Conservation (phyloP, 495 filamentous ascomycete genomes). For the Copromyces sp. region DNA sequence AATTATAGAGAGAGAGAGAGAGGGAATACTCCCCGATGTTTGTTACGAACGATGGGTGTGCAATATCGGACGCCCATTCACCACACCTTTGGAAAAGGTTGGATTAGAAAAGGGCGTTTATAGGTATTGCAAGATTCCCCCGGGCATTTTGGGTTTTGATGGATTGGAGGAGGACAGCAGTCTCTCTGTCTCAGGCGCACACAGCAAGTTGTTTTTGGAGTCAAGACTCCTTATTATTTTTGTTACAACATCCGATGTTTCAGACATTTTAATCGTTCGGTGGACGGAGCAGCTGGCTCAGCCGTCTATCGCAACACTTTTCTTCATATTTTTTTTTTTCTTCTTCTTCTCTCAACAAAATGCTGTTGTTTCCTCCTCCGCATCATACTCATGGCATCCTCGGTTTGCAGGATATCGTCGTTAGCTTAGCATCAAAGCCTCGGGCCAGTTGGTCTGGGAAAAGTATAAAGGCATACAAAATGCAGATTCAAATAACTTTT, state of each 20-base stretch:
- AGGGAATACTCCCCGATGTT: constrained; percentile 7
- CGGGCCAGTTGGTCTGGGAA: background rate
- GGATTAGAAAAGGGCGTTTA: background rate
- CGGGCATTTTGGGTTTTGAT: background rate
- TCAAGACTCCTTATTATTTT: background rate
- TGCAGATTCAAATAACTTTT: background rate
- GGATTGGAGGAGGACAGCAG: background rate
- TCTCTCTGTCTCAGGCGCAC: background rate
- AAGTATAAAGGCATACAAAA: background rate
- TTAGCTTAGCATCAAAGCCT: background rate
- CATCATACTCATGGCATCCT: background rate
- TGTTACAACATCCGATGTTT: background rate
- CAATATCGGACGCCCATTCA: background rate
- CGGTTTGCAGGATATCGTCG: background rate
- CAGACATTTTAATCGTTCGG: background rate
- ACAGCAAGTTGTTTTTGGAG: background rate
- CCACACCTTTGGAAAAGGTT: background rate
- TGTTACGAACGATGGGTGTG: constrained; percentile 6
- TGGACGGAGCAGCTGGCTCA: background rate
- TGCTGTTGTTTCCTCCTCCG: background rate
- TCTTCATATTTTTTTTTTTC: background rate
- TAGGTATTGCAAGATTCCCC: background rate
- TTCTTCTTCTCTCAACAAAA: background rate
- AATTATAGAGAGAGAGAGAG: constrained; percentile 1
- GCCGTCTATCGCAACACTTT: background rate